phyloP scores from a whole-genome alignment of 2,329 filamentous ascomycete species.

The Cercospora zeae-maydis region DNA sequence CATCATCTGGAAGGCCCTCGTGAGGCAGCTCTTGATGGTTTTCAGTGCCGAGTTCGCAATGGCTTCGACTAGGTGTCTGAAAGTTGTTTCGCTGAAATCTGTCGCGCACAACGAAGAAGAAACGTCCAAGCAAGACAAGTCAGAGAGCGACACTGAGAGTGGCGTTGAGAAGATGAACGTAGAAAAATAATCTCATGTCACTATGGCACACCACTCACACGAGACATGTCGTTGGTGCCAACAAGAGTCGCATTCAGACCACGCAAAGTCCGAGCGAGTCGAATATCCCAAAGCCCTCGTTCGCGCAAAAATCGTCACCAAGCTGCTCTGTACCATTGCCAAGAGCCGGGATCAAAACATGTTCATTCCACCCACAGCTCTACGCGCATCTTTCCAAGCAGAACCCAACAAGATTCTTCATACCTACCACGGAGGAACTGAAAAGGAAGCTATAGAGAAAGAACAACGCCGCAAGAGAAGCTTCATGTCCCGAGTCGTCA shows the following conservation, averaged over 20 bases:
- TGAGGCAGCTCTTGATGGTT: no score
- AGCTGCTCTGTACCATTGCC: not conserved
- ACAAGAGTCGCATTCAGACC: not conserved
- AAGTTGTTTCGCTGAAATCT: not conserved
- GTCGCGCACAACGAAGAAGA: not conserved
- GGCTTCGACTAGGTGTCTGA: not conserved
- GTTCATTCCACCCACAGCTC: not conserved
- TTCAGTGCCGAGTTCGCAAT: no score
- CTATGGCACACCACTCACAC: not conserved
- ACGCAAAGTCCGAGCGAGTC: not conserved
- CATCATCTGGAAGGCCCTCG: no score
- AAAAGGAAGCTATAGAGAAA: not conserved
- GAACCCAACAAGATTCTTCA: not conserved
- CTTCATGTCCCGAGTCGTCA: not conserved
- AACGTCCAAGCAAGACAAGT: not conserved
- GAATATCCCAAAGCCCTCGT: not conserved
- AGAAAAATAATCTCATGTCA: not conserved
- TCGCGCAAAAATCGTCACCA: not conserved
- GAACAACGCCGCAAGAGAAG: not conserved
- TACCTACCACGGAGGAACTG: not conserved
- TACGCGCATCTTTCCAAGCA: not conserved
- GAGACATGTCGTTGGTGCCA: not conserved
- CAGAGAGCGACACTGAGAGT: not conserved
- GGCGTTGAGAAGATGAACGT: not conserved
- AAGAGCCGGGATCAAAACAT: not conserved